phyloP scores from a whole-genome alignment of 2,329 filamentous ascomycete genomes.

The Macrophomina tecta region DNA sequence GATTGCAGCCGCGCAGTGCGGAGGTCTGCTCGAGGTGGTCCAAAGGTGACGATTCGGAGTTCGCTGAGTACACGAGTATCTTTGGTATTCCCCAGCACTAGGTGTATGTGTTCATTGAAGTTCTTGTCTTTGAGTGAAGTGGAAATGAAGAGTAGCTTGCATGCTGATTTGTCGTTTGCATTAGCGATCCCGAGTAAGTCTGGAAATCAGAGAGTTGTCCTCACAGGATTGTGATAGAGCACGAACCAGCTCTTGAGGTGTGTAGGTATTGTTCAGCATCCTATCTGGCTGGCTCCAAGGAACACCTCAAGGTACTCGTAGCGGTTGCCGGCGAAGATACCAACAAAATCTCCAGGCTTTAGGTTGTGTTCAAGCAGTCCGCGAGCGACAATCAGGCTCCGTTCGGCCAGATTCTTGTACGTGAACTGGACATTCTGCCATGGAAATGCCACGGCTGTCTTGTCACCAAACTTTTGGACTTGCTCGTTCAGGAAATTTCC shows the following conservation, averaged over 20 bases:
- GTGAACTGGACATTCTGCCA: neutral
- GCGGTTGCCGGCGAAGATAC: neutral
- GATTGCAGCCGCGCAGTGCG: neutral
- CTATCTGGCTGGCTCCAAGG: neutral
- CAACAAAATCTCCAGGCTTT: neutral
- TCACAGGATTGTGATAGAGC: neutral
- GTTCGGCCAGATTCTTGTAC: neutral
- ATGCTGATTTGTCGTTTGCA: neutral
- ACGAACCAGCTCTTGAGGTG: neutral
- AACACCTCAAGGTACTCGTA: neutral
- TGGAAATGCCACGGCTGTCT: neutral
- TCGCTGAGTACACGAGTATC: neutral
- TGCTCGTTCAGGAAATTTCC: neutral
- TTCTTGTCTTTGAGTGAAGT: neutral
- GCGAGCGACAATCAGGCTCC: neutral
- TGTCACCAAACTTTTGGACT: neutral
- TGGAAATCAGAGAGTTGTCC: neutral
- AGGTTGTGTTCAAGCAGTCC: neutral
- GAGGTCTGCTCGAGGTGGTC: neutral
- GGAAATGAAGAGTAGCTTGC: neutral
- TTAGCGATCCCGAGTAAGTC: neutral
- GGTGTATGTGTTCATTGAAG: neutral
- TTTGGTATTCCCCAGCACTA: neutral
- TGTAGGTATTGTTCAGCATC: conserved; percentile 11
- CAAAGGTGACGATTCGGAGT: neutral